Percentiles rank a stretch among this genome's conserved stretches.
phyloP scores from a whole-genome alignment of 106 monocot genomes.

The Dioscorea alata region DNA sequence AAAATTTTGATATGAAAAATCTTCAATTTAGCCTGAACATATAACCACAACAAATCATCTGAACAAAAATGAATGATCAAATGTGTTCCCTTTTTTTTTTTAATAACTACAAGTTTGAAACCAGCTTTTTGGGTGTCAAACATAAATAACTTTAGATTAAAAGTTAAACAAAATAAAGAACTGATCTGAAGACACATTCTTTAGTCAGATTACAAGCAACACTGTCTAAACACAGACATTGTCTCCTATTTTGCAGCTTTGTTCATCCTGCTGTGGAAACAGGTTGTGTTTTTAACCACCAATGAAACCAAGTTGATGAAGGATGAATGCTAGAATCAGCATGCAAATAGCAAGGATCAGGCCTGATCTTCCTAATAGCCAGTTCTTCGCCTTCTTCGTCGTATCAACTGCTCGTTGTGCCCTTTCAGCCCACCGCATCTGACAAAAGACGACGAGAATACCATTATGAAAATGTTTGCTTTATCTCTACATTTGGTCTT shows the following conservation, averaged over 20 bases:
- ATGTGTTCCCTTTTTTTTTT: too few species aligned
- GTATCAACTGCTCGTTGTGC: conserved; percentile 67
- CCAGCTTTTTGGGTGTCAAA: too few species aligned
- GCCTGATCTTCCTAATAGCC: conserved; percentile 76
- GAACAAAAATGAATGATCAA: neutral
- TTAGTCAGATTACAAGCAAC: neutral
- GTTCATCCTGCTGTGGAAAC: neutral
- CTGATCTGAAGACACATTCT: neutral
- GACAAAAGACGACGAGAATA: neutral
- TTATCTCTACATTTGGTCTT: neutral
- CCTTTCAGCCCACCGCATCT: conserved; percentile 89
- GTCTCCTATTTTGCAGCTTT: too few species aligned
- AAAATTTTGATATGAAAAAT: neutral
- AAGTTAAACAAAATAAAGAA: neutral
- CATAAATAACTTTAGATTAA: too few species aligned
- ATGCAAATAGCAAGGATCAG: conserved; percentile 72
- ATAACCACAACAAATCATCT: neutral
- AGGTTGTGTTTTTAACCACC: conserved; percentile 26
- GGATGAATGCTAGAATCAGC: conserved; percentile 68
- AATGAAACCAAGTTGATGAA: conserved; percentile 71
- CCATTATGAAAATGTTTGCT: neutral
- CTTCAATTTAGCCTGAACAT: neutral
- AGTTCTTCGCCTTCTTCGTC: conserved; percentile 77
- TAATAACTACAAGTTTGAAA: too few species aligned
- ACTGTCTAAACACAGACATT: neutral